Evolutionary conservation across 768 basidiomycete genomes (phyloP).

Genomic region (Pleurotus sapidus): DNA sequence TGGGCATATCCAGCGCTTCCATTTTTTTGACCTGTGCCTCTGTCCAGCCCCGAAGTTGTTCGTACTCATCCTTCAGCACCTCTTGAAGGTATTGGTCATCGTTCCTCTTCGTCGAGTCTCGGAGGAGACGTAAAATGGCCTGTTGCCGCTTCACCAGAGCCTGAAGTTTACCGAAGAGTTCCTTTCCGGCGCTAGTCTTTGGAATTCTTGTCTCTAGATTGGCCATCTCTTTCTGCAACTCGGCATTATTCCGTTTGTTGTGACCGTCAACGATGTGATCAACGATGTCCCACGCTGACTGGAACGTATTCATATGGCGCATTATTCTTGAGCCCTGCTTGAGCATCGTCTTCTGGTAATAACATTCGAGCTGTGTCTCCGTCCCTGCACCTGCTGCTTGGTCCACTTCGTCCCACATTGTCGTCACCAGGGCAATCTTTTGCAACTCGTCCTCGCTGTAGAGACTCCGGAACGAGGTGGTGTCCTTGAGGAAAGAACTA

Average conservation of each 20-base stretch:
- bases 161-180: slow-evolving; percentile 6
- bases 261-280: neutral
- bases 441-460: slow-evolving; percentile 41
- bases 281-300: slow-evolving; percentile 2
- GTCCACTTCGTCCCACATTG: slow-evolving; percentile 41
- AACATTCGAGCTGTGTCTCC: slow-evolving; percentile 37
- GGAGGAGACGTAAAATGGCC: slow-evolving; percentile 1
- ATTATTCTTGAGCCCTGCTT: neutral
- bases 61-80: slow-evolving; percentile 9
- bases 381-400: slow-evolving; percentile 28
- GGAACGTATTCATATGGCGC: neutral
- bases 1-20: neutral
- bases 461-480: slow-evolving; percentile 11
- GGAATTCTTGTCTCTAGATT: slow-evolving; percentile 14
- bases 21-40: neutral
- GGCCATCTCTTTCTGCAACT: slow-evolving; percentile 27
- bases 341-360: slow-evolving; percentile 33
- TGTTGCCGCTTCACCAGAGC: slow-evolving; percentile 7
- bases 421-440: slow-evolving; percentile 47
- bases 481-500: slow-evolving; percentile 37
- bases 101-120: neutral
- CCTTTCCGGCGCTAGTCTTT: slow-evolving; percentile 12
- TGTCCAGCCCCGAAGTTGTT: neutral
- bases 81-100: neutral
- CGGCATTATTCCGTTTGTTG: neutral